Conservation (phyloP, 73 alveolate species). For the Stentor coeruleus region DNA sequence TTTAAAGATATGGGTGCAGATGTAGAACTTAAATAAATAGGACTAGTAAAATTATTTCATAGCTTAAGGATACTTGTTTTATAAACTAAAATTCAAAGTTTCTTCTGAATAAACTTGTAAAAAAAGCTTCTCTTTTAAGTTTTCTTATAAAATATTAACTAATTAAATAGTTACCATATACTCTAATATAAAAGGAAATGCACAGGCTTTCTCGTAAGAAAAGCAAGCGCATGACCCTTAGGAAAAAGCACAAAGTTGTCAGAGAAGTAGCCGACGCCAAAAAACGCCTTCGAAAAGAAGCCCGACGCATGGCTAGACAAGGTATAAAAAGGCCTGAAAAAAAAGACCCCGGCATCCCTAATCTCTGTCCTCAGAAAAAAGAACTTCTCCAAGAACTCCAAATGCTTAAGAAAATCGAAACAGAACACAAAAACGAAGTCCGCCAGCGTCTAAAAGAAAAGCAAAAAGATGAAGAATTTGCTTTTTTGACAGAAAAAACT, state of each 20-base stretch:
- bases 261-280: neutral
- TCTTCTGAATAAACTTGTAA: no score
- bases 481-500: neutral
- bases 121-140: no score
- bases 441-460: neutral
- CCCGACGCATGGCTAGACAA: neutral
- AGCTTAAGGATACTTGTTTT: no score
- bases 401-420: neutral
- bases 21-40: neutral
- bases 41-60: no score
- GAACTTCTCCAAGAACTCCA: conserved; percentile 2
- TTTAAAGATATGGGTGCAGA: neutral
- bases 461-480: neutral
- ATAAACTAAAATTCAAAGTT: no score
- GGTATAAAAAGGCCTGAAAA: neutral
- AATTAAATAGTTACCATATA: no score
- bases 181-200: neutral
- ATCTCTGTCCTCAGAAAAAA: neutral
- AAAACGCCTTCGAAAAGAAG: conserved; percentile 8
- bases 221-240: conserved; percentile 14
- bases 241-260: conserved; percentile 13
- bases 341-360: conserved; percentile 22
- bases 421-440: neutral
- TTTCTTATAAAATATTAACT: no score
- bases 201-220: conserved; percentile 3